Evolutionary conservation across 345 rosid species (phyloP).

Genomic region (Mangifera indica): DNA sequence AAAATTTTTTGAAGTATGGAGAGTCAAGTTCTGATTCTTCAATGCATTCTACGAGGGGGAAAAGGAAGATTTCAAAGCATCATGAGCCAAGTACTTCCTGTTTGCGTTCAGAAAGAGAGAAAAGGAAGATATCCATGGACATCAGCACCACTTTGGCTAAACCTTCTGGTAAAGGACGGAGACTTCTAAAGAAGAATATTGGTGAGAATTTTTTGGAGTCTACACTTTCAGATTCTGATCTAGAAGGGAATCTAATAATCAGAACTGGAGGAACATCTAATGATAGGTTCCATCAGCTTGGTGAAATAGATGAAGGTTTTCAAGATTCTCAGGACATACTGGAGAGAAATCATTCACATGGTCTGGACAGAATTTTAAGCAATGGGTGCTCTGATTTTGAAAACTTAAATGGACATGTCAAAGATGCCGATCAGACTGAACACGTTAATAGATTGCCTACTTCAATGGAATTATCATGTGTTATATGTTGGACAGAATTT

Average conservation of each 20-base stretch:
- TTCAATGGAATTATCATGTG: conserved; percentile 68
- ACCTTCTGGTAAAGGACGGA: conserved; percentile 45
- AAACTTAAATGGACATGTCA: conserved; percentile 23
- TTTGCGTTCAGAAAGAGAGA: conserved; percentile 23
- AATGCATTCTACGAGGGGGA: conserved; percentile 28
- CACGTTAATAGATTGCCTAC: conserved; percentile 23
- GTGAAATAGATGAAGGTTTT: conserved; percentile 22
- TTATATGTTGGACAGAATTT: conserved; percentile 90
- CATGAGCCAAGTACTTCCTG: conserved; percentile 27
- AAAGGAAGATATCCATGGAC: conserved; percentile 26
- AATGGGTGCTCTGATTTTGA: conserved; percentile 25
- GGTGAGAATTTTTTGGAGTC: conserved; percentile 30
- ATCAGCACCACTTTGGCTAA: conserved; percentile 30
- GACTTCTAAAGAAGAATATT: conserved; percentile 43
- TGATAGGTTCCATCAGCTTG: conserved; percentile 18
- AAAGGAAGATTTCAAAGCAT: conserved; percentile 23
- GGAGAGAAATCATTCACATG: conserved; percentile 26
- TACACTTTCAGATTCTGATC: conserved; percentile 42
- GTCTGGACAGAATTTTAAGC: conserved; percentile 21
- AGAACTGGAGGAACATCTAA: conserved; percentile 42
- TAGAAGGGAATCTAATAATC: conserved; percentile 27
- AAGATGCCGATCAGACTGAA: conserved; percentile 28
- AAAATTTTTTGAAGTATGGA: conserved; percentile 25
- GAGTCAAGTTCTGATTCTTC: conserved; percentile 34
- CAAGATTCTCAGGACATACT: conserved; percentile 45